Evolutionary conservation across 495 filamentous ascomycete species (phyloP), one percentile per base, ranked within the genome.

Genomic region (Aspergillus cavernicola): DNA sequence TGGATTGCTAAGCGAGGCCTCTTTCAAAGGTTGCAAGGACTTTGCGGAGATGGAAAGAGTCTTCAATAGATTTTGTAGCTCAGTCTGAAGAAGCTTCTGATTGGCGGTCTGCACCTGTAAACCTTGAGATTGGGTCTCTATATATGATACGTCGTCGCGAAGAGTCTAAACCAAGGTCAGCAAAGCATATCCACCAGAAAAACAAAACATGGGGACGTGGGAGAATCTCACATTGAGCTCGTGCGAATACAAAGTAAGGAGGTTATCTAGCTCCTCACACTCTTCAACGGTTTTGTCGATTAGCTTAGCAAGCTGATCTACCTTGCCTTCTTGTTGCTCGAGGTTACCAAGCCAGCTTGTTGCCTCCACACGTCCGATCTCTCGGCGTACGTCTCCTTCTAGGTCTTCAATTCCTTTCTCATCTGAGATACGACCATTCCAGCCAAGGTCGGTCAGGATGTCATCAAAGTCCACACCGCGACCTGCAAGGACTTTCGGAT

Each of bases 41-140:
- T 80, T 67, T 4, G 82, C 71, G 16, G 88, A 88, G 24, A 97
- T 95, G 13, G 89, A 91, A 37, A 96, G 89, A 0, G 87, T 96
- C 43, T 88, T 83, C 37, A 98, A 74, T 15, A 98, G 72, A 6
- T 74, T 79, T 58, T 92, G 81, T 4, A 98, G 76, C 66, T 98
- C 93, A 39, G 82, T 88, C 63, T 91, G 89, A 22, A 98, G 80
- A 28, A 95, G 81, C 70, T 95, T 96, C 69, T 98, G 95, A 62
- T 98, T 98, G 18, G 95, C 91, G 16, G 92, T 90, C 66, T 97
- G 92, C 16, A 98, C 91, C 62, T 97, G 95, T 19, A 98, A 69
- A 70, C 93, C 95, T 71, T 97, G 92, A 5, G 89, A 90, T 65
- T 97, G 93, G 8, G 95, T 89, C 73, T 98, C 93, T 45, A 98